Conservation (phyloP, 1,284 basidiomycete species). For the Sanghuangporus weigelae region DNA sequence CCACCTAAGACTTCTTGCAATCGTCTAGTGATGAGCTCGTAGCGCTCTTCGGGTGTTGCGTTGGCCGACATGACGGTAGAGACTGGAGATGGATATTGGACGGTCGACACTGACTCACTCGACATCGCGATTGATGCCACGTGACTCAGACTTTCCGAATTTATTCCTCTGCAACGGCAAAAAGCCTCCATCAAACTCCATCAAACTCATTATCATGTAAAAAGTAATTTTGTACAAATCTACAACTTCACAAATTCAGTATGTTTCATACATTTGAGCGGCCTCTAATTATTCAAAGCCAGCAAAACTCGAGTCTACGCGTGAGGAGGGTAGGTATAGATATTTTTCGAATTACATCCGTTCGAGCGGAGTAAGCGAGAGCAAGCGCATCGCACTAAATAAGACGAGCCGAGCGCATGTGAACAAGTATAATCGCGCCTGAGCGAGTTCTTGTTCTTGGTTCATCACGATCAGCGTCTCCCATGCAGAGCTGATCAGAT, state of each 20-base stretch:
- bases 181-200: not conserved
- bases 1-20: constrained; percentile 87
- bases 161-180: not conserved
- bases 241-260: not conserved
- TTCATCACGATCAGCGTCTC: constrained; percentile 83
- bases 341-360: constrained; percentile 60
- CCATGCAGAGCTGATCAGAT: constrained; percentile 87
- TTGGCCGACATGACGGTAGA: not conserved
- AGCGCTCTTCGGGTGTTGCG: constrained; percentile 51
- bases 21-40: constrained; percentile 81
- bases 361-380: constrained; percentile 88
- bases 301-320: not conserved
- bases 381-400: constrained; percentile 78
- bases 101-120: not conserved
- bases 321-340: not conserved
- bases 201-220: not conserved
- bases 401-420: constrained; percentile 86
- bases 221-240: not conserved
- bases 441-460: constrained; percentile 75
- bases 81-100: not conserved
- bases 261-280: not conserved
- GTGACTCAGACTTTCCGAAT: not conserved
- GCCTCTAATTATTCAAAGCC: not conserved
- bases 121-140: not conserved
- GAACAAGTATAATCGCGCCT: constrained; percentile 90